phyloP scores from a whole-genome alignment of 176 grass and related monocot genomes.

The Eleusine indica region DNA sequence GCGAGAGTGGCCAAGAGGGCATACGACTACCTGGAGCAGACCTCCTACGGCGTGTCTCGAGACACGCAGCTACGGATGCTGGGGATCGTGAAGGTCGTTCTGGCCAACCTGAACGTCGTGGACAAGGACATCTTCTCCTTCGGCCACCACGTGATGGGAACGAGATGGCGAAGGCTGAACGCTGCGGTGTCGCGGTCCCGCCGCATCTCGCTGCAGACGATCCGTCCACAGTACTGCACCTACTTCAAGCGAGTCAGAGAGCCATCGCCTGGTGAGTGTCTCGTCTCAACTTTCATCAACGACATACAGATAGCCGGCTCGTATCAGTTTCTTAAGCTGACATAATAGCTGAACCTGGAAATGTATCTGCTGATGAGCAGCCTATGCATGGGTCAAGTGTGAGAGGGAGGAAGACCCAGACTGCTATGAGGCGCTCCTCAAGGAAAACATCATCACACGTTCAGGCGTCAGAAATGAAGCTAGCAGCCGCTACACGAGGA shows the following conservation, averaged over 20 bases:
- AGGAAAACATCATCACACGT: constrained; percentile 58
- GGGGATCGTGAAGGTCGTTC: constrained; percentile 47
- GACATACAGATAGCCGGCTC: too few relatives aligned
- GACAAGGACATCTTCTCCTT: constrained; percentile 72
- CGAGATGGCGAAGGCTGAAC: constrained; percentile 60
- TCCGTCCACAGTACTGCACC: constrained; percentile 68
- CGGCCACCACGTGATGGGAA: constrained; percentile 46
- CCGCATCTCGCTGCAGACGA: constrained; percentile 71
- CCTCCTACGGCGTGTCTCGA: constrained; percentile 57
- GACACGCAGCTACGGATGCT: constrained; percentile 80
- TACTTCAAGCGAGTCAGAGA: constrained; percentile 59
- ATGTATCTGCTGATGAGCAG: constrained; percentile 22
- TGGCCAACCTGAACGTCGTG: constrained; percentile 49
- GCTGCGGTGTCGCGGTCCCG: constrained; percentile 51
- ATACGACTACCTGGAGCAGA: constrained; percentile 20
- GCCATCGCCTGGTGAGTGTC: constrained; percentile 65
- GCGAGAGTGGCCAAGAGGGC: constrained; percentile 47
- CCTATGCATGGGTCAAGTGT: constrained; percentile 85
- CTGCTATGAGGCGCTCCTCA: constrained; percentile 49
- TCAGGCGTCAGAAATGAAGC: constrained; percentile 3
- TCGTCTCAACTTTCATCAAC: too few relatives aligned
- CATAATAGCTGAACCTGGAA: too few relatives aligned
- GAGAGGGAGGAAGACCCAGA: constrained; percentile 70
- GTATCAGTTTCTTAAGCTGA: too few relatives aligned
- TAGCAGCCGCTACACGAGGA: constrained; percentile 47